Evolutionary conservation across 345 rosid genomes (phyloP), one percentile per base, ranked within the genome.

Genomic region (Acer yangbiense): DNA sequence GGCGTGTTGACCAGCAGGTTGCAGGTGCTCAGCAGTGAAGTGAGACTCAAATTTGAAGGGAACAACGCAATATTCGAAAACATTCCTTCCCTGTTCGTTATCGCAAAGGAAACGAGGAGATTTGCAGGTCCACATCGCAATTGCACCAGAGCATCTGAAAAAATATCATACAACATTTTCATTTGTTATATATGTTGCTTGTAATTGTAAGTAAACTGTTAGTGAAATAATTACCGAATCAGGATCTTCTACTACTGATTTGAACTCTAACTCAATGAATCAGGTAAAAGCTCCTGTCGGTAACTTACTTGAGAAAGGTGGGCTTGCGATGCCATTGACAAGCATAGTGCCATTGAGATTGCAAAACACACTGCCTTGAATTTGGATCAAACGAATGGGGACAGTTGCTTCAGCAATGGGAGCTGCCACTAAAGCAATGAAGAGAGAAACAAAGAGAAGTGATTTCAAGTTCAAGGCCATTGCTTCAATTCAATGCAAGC

Each of bases 281-380:
- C 39, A 35, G 6, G 39, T 35, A 50, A 50, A n/a, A 57, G 21
- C 48, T 48, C 2, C 50, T n/a, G 46, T 61, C 23, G 20, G 9
- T 10, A 72, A 61, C 89, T 79, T 85, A 89, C 93, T 82, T 1
- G 87, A 75, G 69, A 88, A 87, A 77, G 71, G 78, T 2, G 91
- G 88, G 77, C 85, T 83, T 9, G 89, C 55, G 10, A 78, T 71
- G 81, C 84, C 83, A 75, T 81, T 86, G 0, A n/a, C 68, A 17
- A 79, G 80, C 25, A 81, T 71, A 20, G 75, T 86, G 54, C 88
- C 89, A 76, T 83, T 84, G 79, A 27, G 50, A 58, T 88, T 82
- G 88, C 98, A 91, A 21, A 65, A 77, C 6, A 93, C 2, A 29
- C 78, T 79, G 18, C 93, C 94, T 39, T 82, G 76, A 80, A 93